Base-by-base conservation (phyloP, 202 grass and related monocot genomes). In the Carex sylvatica region DNA sequence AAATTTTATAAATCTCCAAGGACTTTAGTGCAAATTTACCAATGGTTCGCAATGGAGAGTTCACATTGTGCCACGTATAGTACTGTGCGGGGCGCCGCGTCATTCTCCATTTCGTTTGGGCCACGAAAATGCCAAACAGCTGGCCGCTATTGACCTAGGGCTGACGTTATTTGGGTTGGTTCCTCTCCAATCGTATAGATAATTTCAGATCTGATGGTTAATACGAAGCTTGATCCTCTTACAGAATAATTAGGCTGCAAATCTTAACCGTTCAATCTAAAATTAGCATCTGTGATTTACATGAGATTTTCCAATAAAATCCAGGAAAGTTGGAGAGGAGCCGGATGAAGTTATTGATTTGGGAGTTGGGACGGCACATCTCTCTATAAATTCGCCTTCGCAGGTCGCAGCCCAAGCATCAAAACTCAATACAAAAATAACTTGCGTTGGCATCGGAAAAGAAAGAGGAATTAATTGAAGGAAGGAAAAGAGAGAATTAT, bases 141-240 rank as follows among this genome's bases (percentile, higher is more conserved):
- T 70, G 80, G 38, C 80, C 19, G 9, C n/a, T 53, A 19, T 78
- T 53, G 80, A 68, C 24, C 78, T 82, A 82, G 80, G 80, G 80
- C 63, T 82, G 60, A 82, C 80, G 63, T 69, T n/a, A 66, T 19
- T 2, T 0, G 0, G 0, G 0, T 4, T 10, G 1, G 51, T 55
- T 75, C 44, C 44, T 46, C 44, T 46, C 44, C 8, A n/a, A 9
- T 33, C 13, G 3, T 0, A 36, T 49, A 49, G 10, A 72, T 5
- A 2, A 70, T 23, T 23, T 70, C 0, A 22, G 9, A 46, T 46
- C 38, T 20, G 15, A 38, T 38, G 4, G 36, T 38, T 38, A 6
- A 38, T 38, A 38, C 36, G 36, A 38, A 38, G 13, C 14, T 14
- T 35, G 4, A 35, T 30, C 30, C 10, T 30, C 23, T 26, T 23